These are phyloP conservation scores for Penicillium sp. DNA, from an alignment of 2,329 filamentous ascomycete species.

Conservation along the genomic window DNA sequence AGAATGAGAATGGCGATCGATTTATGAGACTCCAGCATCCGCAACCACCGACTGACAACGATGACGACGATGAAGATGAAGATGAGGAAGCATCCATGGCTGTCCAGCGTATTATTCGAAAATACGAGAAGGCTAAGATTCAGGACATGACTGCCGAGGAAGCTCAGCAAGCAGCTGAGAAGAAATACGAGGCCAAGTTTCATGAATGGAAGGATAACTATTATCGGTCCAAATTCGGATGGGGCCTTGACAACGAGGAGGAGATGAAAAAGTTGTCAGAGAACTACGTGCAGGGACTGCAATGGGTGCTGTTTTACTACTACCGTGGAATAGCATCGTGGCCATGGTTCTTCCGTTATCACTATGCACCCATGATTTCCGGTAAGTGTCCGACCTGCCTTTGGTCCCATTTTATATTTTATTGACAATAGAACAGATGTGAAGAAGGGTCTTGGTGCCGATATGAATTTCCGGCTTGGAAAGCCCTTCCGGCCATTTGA, in stretches of 20 bases:
- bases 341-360: slow-evolving; percentile 97
- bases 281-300: slow-evolving; percentile 95
- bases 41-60: slow-evolving; percentile 44
- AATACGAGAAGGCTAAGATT: slow-evolving; percentile 85
- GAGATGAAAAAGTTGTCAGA: slow-evolving; percentile 81
- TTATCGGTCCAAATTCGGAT: slow-evolving; percentile 87
- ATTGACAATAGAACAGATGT: slow-evolving; percentile 61
- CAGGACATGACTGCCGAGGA: slow-evolving; percentile 77
- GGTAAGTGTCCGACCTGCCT: slow-evolving; percentile 55
- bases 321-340: slow-evolving; percentile 95
- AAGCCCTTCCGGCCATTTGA: slow-evolving; percentile 94
- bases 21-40: slow-evolving; percentile 65
- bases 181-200: slow-evolving; percentile 88
- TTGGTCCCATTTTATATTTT: not conserved
- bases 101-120: slow-evolving; percentile 77
- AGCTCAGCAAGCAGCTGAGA: slow-evolving; percentile 72
- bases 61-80: slow-evolving; percentile 67
- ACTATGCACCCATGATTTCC: slow-evolving; percentile 96
- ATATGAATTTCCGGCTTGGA: slow-evolving; percentile 89
- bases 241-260: slow-evolving; percentile 74
- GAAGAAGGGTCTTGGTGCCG: slow-evolving; percentile 76
- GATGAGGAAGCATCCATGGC: slow-evolving; percentile 84
- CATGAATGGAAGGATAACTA: slow-evolving; percentile 91
- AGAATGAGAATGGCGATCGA: slow-evolving; percentile 63
- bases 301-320: slow-evolving; percentile 98